phyloP scores from a whole-genome alignment of 306 rosid genomes.

The Dalbergia cultrata region DNA sequence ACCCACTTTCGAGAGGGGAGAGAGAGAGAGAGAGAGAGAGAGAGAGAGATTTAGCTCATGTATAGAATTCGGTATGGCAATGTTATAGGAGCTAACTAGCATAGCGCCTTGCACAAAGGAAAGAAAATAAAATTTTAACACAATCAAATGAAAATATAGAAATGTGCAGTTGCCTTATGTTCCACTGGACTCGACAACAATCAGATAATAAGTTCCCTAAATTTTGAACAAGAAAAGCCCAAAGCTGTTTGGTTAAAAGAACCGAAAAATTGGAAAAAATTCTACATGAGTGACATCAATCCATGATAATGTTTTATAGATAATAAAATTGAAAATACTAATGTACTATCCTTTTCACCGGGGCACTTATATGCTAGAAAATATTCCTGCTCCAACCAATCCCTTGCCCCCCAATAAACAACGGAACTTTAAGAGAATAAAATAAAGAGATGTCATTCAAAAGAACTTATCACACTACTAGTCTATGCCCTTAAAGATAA shows the following conservation, averaged over 20 bases:
- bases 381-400: conserved; percentile 24
- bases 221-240: background rate
- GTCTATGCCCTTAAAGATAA: conserved; percentile 8
- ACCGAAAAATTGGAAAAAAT: conserved; percentile 12
- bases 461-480: conserved; percentile 25
- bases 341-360: conserved; percentile 26
- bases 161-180: background rate
- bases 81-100: background rate
- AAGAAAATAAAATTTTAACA: background rate
- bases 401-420: conserved; percentile 14
- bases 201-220: background rate
- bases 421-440: conserved; percentile 22
- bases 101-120: background rate
- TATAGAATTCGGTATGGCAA: conserved; percentile 5
- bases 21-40: background rate
- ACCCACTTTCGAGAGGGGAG: conserved; percentile 11
- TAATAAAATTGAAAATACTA: conserved; percentile 20
- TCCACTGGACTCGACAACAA: background rate
- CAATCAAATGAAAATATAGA: background rate
- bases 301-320: background rate
- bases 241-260: background rate
- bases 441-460: conserved; percentile 21
- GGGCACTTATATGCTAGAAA: conserved; percentile 23
- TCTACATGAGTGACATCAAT: conserved; percentile 16
- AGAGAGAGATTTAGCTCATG: conserved; percentile 5